Conservation (phyloP, 1,139 yeast genomes). For the Suhomyces anneliseae region DNA sequence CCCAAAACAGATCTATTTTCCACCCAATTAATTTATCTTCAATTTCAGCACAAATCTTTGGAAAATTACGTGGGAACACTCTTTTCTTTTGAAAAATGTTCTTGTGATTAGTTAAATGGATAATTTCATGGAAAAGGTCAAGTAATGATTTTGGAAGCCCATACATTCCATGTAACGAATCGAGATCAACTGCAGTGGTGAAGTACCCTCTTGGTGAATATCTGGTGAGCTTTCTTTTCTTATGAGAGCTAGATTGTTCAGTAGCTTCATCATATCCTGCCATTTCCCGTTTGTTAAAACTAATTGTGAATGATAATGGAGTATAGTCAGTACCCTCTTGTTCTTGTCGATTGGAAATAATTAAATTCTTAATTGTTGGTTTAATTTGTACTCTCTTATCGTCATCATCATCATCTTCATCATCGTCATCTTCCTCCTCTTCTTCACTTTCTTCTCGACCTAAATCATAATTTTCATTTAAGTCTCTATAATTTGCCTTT, state of each 20-base stretch:
- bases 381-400: conserved; percentile 13
- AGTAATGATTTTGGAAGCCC: conserved; percentile 51
- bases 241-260: not conserved
- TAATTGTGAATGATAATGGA: conserved; percentile 27
- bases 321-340: conserved; percentile 10
- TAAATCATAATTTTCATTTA: conserved; percentile 37
- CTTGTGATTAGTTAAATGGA: conserved; percentile 53
- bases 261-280: conserved; percentile 11
- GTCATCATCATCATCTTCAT: conserved; percentile 9
- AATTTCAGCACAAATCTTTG: conserved; percentile 53
- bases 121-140: conserved; percentile 44
- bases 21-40: conserved; percentile 51
- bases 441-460: conserved; percentile 7
- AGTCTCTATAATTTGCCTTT: conserved; percentile 33
- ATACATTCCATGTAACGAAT: conserved; percentile 39
- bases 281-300: conserved; percentile 20
- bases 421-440: conserved; percentile 9
- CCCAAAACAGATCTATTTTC: conserved; percentile 45
- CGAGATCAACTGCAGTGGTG: conserved; percentile 11
- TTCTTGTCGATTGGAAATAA: conserved; percentile 13
- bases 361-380: conserved; percentile 20
- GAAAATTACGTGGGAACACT: conserved; percentile 55
- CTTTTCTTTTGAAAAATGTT: conserved; percentile 45
- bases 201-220: conserved; percentile 3
- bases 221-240: not conserved